Conservation (phyloP, 805 yeast genomes). For the Candida bentonensis region DNA sequence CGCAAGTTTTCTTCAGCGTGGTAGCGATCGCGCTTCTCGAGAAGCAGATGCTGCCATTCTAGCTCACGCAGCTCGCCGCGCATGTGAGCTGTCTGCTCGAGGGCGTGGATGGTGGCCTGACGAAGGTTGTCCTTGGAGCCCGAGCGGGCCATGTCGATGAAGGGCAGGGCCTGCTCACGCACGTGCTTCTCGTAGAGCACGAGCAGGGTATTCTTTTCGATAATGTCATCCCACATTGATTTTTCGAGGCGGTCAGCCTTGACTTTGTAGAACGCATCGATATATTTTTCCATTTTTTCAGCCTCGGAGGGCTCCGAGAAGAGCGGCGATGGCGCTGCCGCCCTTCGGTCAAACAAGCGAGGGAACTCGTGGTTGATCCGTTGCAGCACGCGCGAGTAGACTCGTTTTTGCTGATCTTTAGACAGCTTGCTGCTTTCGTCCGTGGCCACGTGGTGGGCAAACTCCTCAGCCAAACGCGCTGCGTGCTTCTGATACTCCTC, state of each 20-base stretch:
- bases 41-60: slow-evolving; percentile 8
- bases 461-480: too few relatives aligned
- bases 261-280: neutral
- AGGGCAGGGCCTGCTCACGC: neutral
- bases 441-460: too few relatives aligned
- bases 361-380: too few relatives aligned
- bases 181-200: neutral
- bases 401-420: too few relatives aligned
- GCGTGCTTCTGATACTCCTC: too few relatives aligned
- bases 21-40: slow-evolving; percentile 6
- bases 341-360: too few relatives aligned
- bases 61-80: neutral
- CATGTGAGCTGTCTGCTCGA: neutral
- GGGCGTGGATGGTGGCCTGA: neutral
- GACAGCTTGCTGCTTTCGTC: too few relatives aligned
- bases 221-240: neutral
- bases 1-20: neutral
- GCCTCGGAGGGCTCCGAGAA: too few relatives aligned
- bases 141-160: neutral
- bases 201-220: neutral
- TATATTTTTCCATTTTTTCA: too few relatives aligned
- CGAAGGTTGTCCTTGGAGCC: neutral
- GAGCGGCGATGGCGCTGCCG: too few relatives aligned
- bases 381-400: too few relatives aligned
- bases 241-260: neutral